Conservation (phyloP, 2,329 filamentous ascomycete species). For the Ophiosphaerella narmari region DNA sequence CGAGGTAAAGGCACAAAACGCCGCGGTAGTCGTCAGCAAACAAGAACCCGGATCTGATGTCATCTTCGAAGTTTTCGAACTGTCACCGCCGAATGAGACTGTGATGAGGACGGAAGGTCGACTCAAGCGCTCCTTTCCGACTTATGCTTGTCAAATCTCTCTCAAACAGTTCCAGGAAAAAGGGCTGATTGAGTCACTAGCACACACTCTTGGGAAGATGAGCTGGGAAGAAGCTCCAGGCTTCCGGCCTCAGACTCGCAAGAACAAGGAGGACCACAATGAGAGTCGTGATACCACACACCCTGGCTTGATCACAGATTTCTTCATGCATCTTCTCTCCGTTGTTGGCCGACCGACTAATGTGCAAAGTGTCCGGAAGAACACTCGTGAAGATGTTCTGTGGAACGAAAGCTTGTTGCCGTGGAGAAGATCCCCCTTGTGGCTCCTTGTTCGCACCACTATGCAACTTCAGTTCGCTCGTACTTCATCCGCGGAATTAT, state of each 20-base stretch:
- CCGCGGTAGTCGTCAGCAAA: too few species aligned
- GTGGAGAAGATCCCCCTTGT: slow-evolving; percentile 58
- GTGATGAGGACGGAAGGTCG: slow-evolving; percentile 40
- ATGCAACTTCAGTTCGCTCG: slow-evolving; percentile 44
- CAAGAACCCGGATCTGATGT: slow-evolving; percentile 5
- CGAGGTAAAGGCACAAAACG: too few species aligned
- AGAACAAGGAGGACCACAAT: slow-evolving; percentile 39
- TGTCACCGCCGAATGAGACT: slow-evolving; percentile 43
- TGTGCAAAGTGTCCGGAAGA: slow-evolving; percentile 50
- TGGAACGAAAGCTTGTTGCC: slow-evolving; percentile 44
- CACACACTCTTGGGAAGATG: slow-evolving; percentile 35
- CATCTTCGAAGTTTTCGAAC: slow-evolving; percentile 51
- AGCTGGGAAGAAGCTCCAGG: slow-evolving; percentile 35
- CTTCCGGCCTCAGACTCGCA: slow-evolving; percentile 40
- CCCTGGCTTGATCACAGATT: slow-evolving; percentile 57
- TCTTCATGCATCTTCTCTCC: slow-evolving; percentile 48
- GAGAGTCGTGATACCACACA: slow-evolving; percentile 55
- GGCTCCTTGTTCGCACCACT: slow-evolving; percentile 58
- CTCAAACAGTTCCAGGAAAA: slow-evolving; percentile 19
- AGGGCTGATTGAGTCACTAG: slow-evolving; percentile 25
- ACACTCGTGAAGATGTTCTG: slow-evolving; percentile 59
- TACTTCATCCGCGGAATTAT: slow-evolving; percentile 17
- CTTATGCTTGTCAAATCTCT: slow-evolving; percentile 39
- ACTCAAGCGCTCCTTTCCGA: slow-evolving; percentile 52
- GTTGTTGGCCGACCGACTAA: slow-evolving; percentile 36